phyloP scores from a whole-genome alignment of 139 green algal genomes.

The Prasinococcaceae sp. region DNA sequence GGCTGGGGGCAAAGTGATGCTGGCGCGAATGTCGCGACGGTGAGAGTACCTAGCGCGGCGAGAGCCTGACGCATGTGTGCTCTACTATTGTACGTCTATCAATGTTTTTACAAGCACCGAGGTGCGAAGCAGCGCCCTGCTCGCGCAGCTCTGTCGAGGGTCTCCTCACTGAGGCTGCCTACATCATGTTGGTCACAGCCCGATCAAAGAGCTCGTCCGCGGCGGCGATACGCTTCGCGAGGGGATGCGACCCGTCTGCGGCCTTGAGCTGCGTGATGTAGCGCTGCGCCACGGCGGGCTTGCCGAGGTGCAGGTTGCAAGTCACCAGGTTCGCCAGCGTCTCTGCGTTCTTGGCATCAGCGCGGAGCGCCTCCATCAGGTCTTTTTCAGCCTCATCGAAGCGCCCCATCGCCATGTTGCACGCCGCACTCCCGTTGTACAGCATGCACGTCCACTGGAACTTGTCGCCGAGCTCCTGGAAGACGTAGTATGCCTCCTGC shows the following conservation, averaged over 20 bases:
- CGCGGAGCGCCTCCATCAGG: slow-evolving; percentile 36
- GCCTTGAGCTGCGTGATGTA: slow-evolving; percentile 54
- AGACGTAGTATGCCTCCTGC: slow-evolving; percentile 90
- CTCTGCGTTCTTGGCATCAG: slow-evolving; percentile 76
- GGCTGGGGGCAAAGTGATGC: no score
- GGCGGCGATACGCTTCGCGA: slow-evolving; percentile 32
- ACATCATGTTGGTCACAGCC: no score
- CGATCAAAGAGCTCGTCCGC: slow-evolving; percentile 51
- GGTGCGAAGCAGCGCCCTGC: no score
- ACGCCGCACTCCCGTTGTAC: slow-evolving; percentile 70
- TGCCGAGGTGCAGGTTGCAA: slow-evolving; percentile 64
- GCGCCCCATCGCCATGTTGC: slow-evolving; percentile 75
- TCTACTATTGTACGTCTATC: no score
- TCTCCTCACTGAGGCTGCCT: no score
- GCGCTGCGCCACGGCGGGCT: slow-evolving; percentile 42
- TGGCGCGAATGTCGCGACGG: no score
- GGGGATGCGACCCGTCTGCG: slow-evolving; percentile 41
- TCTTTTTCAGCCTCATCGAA: slow-evolving; percentile 35
- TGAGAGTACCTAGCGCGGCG: no score
- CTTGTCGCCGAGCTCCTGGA: slow-evolving; percentile 87
- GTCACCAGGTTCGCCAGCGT: slow-evolving; percentile 77
- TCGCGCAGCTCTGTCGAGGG: no score
- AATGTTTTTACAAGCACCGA: no score
- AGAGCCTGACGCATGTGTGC: no score
- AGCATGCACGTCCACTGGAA: slow-evolving; percentile 82